Percentiles rank a stretch among this genome's conserved stretches.
phyloP scores from a whole-genome alignment of 1,284 basidiomycete genomes.

The Flammula alnicola region DNA sequence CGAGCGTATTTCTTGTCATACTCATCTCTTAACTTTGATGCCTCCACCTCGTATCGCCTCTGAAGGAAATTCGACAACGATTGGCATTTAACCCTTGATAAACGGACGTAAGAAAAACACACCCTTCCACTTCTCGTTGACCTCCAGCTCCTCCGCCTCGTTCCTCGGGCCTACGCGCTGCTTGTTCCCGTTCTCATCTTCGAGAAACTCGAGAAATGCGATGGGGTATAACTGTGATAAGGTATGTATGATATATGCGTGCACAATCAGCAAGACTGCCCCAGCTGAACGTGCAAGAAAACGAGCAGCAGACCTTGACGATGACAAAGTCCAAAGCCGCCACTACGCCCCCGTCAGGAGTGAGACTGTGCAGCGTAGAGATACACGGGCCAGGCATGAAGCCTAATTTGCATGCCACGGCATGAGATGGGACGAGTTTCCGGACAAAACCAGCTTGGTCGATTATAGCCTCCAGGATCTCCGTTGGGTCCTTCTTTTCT shows the following conservation, averaged over 20 bases:
- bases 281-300: not conserved
- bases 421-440: conserved; percentile 86
- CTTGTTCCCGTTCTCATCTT: conserved; percentile 57
- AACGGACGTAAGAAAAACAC: conserved; percentile 24
- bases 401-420: conserved; percentile 91
- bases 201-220: conserved; percentile 65
- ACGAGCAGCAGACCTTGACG: conserved; percentile 54
- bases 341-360: conserved; percentile 82
- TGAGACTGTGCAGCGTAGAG: conserved; percentile 80
- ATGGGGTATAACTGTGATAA: conserved; percentile 57
- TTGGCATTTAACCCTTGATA: not conserved
- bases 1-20: conserved; percentile 55
- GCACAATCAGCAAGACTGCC: not conserved
- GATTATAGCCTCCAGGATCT: conserved; percentile 87
- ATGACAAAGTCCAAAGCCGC: conserved; percentile 80
- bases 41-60: conserved; percentile 58
- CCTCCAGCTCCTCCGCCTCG: conserved; percentile 69
- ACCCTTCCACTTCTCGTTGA: conserved; percentile 72
- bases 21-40: conserved; percentile 54
- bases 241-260: not conserved
- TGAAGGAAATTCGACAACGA: conserved; percentile 27
- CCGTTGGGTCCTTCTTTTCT: conserved; percentile 76
- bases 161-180: conserved; percentile 64
- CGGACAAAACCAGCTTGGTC: conserved; percentile 69
- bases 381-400: conserved; percentile 68